Base-by-base conservation (phyloP, 495 filamentous ascomycete genomes). In the Aspergillus nidulans region DNA sequence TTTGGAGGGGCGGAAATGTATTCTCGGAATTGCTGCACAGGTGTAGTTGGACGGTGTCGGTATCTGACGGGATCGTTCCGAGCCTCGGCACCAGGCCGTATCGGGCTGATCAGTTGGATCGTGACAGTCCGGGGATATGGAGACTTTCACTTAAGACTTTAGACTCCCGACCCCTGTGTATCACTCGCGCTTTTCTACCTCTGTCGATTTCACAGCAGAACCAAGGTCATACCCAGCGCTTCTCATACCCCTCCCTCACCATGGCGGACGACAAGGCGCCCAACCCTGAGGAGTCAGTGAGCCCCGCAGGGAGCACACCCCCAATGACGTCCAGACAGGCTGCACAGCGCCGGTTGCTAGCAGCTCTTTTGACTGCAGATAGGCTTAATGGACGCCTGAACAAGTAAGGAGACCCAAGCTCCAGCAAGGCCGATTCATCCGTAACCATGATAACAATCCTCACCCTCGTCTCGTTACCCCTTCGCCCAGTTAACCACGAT, bases 301-400 rank as follows among this genome's bases (percentile, higher is more conserved):
- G 59, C 50, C 46, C 67, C 59, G 63, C 68, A 57, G 62, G 40
- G 25, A 44, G 21, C 45, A 24, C 34, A 21, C 21, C 55, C 28
- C 49, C 49, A 12, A 21, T 46, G 24, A 28, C 55, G 30, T 53
- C 63, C 15, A 40, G 23, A 49, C 45, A 46, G 24, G 57, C 36
- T 21, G 49, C 61, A 46, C 66, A 53, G 40, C 68, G 48, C 43
- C 67, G 65, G 60, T 51, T 71, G 52, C 58, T 69, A 42, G 63
- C 62, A 49, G 61, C 67, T 7, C 57, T 77, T 19, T 58, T 41
- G 24, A 62, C 68, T 38, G 67, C 68, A 7, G 72, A 77, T 56
- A 59, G 53, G 34, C 69, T 66, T 16, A 63, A 74, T 23, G 65
- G 63, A 7, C 70, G 74, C 7, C 43, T 77, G 40, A 57, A 74